A percentile compares a stretch with the other conserved stretches of the same genome.
These are phyloP conservation scores for Corylus heterophylla DNA, from an alignment of 306 rosid genomes.

Conservation along the genomic window DNA sequence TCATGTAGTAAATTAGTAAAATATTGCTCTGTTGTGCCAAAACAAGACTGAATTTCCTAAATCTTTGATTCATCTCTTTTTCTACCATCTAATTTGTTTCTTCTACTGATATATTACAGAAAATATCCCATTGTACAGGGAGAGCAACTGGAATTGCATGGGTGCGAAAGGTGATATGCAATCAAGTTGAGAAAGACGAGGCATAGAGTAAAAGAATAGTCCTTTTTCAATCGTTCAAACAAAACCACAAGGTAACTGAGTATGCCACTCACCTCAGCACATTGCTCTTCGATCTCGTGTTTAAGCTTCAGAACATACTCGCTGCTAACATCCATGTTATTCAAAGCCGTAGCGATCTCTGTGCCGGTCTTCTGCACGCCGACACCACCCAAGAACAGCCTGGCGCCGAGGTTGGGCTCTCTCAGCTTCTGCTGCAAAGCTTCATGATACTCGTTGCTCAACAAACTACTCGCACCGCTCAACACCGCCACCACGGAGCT, in stretches of 20 bases:
- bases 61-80: no score
- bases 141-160: no score
- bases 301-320: constrained; percentile 89
- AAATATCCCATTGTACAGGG: no score
- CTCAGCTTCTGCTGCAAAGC: constrained; percentile 81
- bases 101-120: no score
- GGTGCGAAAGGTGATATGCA: neutral
- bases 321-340: constrained; percentile 85
- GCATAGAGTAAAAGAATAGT: neutral
- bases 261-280: constrained; percentile 71
- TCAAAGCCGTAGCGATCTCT: constrained; percentile 84
- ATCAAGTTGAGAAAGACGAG: neutral
- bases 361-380: constrained; percentile 86
- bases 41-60: no score
- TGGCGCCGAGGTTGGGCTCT: constrained; percentile 92
- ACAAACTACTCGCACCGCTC: constrained; percentile 83
- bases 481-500: constrained; percentile 86
- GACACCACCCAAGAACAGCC: constrained; percentile 88
- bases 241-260: constrained; percentile 16
- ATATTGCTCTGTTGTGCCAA: no score
- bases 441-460: constrained; percentile 84
- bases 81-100: no score
- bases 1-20: no score
- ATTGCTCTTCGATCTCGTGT: constrained; percentile 91
- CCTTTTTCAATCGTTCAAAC: neutral